Evolutionary conservation across 768 basidiomycete species (phyloP).

Genomic region (Russula brevipes): DNA sequence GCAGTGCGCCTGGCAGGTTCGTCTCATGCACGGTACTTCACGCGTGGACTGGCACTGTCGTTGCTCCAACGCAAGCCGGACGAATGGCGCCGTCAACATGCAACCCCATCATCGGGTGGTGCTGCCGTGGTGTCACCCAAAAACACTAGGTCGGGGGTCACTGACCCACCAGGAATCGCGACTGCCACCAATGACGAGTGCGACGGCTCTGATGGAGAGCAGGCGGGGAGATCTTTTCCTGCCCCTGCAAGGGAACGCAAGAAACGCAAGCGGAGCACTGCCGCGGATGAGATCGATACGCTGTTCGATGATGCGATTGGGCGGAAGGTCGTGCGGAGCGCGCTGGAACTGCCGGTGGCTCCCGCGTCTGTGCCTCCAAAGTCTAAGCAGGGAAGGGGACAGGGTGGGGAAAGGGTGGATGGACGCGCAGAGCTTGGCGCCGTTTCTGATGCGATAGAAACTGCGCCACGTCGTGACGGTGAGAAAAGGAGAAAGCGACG

Average conservation of each 20-base stretch:
- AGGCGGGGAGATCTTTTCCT: neutral
- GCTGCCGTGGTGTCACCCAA: neutral
- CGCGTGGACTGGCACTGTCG: constrained; percentile 69
- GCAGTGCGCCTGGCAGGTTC: constrained; percentile 70
- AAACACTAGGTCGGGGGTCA: neutral
- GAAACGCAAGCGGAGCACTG: constrained; percentile 46
- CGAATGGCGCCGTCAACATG: constrained; percentile 77
- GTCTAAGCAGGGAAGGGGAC: neutral
- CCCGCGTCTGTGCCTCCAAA: neutral
- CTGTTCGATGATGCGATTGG: constrained; percentile 58
- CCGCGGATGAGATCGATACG: constrained; percentile 68
- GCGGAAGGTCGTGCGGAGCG: constrained; percentile 54
- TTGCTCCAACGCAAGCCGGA: constrained; percentile 73
- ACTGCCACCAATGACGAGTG: neutral
- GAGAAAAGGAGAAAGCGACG: constrained; percentile 33
- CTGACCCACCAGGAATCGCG: too few species aligned
- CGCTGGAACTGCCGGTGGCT: constrained; percentile 31
- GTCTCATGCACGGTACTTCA: constrained; percentile 85
- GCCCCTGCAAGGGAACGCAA: constrained; percentile 22
- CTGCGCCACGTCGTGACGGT: constrained; percentile 48
- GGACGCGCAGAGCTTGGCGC: constrained; percentile 38
- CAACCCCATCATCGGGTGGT: constrained; percentile 29
- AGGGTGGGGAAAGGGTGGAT: neutral
- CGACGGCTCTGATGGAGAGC: neutral
- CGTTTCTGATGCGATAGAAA: constrained; percentile 55